Base-by-base conservation (phyloP, 1,284 basidiomycete genomes). In the Pholiota adiposa region DNA sequence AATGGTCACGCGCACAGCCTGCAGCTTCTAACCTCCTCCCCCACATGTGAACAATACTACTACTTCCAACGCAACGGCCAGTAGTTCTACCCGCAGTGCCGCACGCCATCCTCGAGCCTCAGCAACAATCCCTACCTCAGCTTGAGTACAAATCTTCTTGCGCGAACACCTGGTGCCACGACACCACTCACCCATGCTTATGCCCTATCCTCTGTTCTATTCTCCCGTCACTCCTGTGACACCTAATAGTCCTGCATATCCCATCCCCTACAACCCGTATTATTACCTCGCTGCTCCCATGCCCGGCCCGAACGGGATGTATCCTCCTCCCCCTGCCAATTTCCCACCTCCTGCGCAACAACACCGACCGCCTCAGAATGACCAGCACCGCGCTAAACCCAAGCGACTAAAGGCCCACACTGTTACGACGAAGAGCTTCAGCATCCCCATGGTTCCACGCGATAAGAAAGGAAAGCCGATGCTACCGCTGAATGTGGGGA, bases 361-460 rank as follows among this genome's bases (percentile, higher is more conserved):
- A 25, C 68, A 56, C 64, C 71, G 63, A 44, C 67, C 68, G 1
- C 66, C 72, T 2, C 61, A 67, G 9, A 59, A 68, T 1, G 75
- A 73, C 44, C 76, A 73, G 27, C 70, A 70, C 29, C 68, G 70
- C 18, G 31, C 29, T 1, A 75, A 89, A 65, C 87, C 88, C 1
- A 92, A 92, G 65, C 79, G 90, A 8, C 75, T 91, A 34, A 92
- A 92, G 71, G 86, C 89, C 50, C 90, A 92, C 69, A 89, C 88
- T 3, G 87, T 93, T 38, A 88, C 85, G 1, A 86, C 85, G 61
- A 90, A 88, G 71, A 89, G 79, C 69, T 86, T 81, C 66, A 87
- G 83, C 67, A 91, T 93, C 54, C 90, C 90, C 0, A 83, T 83
- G 62, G 87, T 93, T 1, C 89, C 89, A 2, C 80, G 91, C 11